Evolutionary conservation across 2,329 filamentous ascomycete species (phyloP).

Genomic region (Penicillium carneum): DNA sequence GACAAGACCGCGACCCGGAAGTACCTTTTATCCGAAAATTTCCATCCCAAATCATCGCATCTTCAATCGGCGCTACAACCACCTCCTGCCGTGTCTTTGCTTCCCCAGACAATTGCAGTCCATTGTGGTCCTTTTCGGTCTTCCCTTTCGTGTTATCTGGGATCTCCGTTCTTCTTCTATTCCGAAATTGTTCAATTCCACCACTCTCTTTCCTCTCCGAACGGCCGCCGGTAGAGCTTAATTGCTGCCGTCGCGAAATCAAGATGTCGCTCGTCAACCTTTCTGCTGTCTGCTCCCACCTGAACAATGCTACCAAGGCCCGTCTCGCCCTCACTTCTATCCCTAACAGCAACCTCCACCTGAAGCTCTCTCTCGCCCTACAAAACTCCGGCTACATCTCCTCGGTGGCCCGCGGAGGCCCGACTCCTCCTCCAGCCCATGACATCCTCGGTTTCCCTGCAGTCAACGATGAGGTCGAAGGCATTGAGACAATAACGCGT

Average conservation of each 20-base stretch:
- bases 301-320: conserved; percentile 87
- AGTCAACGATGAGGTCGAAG: conserved; percentile 47
- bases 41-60: conserved; percentile 33
- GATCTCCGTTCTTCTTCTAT: neutral
- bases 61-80: conserved; percentile 12
- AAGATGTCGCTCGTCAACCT: conserved; percentile 77
- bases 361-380: conserved; percentile 75
- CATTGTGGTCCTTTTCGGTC: conserved; percentile 5
- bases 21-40: conserved; percentile 49
- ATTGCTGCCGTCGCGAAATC: conserved; percentile 26
- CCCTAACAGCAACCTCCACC: conserved; percentile 79
- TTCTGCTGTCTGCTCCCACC: conserved; percentile 82
- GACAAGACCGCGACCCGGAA: conserved; percentile 23
- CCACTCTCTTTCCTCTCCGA: conserved; percentile 18
- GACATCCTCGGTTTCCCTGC: conserved; percentile 61
- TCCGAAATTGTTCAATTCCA: neutral
- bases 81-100: conserved; percentile 10
- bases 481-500: conserved; percentile 65
- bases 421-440: conserved; percentile 61
- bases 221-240: conserved; percentile 29
- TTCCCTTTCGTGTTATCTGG: neutral
- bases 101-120: conserved; percentile 14
- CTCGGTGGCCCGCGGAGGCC: conserved; percentile 76
- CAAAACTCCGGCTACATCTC: conserved; percentile 84
- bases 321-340: conserved; percentile 84